A percentile compares a stretch with the other conserved stretches of the same genome.
Evolutionary conservation across 371 early-diverging fungal genomes (phyloP).

Genomic region (Rhizopus sp.): DNA sequence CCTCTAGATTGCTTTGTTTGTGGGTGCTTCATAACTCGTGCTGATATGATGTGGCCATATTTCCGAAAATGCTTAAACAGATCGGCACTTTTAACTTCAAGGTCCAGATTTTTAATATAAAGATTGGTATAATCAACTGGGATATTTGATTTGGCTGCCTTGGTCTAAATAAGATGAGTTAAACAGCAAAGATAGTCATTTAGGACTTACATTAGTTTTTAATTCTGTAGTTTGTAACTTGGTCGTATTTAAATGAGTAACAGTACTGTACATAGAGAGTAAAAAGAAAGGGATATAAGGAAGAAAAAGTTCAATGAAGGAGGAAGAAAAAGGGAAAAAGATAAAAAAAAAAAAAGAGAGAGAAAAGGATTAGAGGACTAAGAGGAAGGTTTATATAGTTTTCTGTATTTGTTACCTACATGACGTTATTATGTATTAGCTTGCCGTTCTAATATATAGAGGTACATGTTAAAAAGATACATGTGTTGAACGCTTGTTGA

Average conservation of each 20-base stretch:
- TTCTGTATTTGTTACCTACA: constrained; percentile 18
- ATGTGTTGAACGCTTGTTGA: no score
- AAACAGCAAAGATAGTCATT: background rate
- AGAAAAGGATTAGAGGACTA: constrained; percentile 3
- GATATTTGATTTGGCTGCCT: no score
- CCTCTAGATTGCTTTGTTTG: constrained; percentile 49
- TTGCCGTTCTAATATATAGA: constrained; percentile 16
- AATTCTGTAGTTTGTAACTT: constrained; percentile 9
- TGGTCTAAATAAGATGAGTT: background rate
- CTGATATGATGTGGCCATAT: constrained; percentile 56
- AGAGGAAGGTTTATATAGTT: background rate
- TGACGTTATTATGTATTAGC: constrained; percentile 20
- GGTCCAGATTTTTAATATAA: constrained; percentile 58
- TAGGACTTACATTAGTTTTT: background rate
- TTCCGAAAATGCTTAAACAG: constrained; percentile 47
- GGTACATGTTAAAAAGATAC: no score
- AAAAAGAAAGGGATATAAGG: constrained; percentile 1
- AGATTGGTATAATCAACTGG: constrained; percentile 46
- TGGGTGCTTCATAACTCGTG: constrained; percentile 51
- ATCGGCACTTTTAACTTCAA: constrained; percentile 47
- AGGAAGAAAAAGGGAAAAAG: background rate
- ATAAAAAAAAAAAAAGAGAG: background rate
- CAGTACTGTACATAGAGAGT: constrained; percentile 8
- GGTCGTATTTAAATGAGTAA: constrained; percentile 22
- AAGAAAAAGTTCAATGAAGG: background rate